Conservation (phyloP, 208 protist genomes). For the Acanthamoeba castellanii region DNA sequence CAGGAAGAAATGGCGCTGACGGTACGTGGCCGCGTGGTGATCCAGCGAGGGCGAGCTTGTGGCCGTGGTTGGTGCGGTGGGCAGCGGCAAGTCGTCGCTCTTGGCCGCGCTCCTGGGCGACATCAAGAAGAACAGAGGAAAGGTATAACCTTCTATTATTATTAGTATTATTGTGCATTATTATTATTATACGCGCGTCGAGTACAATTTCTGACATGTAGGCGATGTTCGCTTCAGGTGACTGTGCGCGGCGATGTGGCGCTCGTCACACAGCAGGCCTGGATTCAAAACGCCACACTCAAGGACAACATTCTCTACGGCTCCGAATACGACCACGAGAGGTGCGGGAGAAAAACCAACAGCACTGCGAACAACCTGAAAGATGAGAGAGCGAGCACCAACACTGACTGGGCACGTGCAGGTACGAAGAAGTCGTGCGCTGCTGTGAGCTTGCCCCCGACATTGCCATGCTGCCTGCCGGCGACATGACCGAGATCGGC, state of each 20-base stretch:
- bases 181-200: background rate
- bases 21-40: background rate
- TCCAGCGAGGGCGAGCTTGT: constrained; percentile 38
- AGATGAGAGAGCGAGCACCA: no score
- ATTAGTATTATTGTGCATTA: background rate
- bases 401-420: background rate
- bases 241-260: constrained; percentile 83
- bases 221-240: constrained; percentile 20
- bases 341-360: background rate
- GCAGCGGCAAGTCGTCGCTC: constrained; percentile 90
- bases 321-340: constrained; percentile 80
- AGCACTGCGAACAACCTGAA: background rate
- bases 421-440: constrained; percentile 86
- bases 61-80: constrained; percentile 64
- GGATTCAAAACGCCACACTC: constrained; percentile 91
- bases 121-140: constrained; percentile 76
- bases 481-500: constrained; percentile 94
- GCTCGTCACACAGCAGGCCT: constrained; percentile 92
- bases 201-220: background rate
- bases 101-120: constrained; percentile 88
- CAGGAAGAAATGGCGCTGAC: background rate
- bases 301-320: constrained; percentile 94
- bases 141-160: constrained; percentile 18
- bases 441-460: constrained; percentile 92
- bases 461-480: constrained; percentile 90